Percentiles rank a stretch among this genome's conserved stretches.
phyloP scores from a whole-genome alignment of 108 stramenopile genomes.

The Aurantiochytrium sp. region DNA sequence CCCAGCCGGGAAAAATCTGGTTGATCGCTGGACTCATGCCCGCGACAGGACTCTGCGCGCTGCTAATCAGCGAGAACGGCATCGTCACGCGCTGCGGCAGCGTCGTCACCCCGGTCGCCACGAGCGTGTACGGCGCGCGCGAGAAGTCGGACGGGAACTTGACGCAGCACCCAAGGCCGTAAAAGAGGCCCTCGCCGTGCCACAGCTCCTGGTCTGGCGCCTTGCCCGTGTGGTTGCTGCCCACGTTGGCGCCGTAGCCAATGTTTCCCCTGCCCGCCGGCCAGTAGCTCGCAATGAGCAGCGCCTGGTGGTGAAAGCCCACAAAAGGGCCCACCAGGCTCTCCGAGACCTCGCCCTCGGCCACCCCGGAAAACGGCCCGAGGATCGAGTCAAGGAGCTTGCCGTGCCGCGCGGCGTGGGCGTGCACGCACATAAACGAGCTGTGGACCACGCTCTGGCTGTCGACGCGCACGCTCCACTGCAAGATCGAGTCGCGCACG shows the following conservation, averaged over 20 bases:
- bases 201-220: conserved; percentile 83
- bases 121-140: conserved; percentile 75
- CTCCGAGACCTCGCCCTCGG: conserved; percentile 71
- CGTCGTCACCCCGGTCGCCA: conserved; percentile 81
- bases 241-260: conserved; percentile 86
- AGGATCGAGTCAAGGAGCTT: conserved; percentile 63
- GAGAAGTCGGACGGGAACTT: conserved; percentile 83
- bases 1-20: conserved; percentile 81
- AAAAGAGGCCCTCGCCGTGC: conserved; percentile 84
- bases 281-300: conserved; percentile 83
- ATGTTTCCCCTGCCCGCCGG: conserved; percentile 87
- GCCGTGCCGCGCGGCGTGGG: conserved; percentile 62
- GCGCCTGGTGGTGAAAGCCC: conserved; percentile 78
- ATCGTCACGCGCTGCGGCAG: conserved; percentile 72
- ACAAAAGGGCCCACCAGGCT: conserved; percentile 79
- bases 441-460: conserved; percentile 1
- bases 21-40: conserved; percentile 52
- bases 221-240: conserved; percentile 89
- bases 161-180: conserved; percentile 75
- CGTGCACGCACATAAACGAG: conserved; percentile 66
- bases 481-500: conserved; percentile 2
- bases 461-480: neutral
- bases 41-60: neutral
- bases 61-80: conserved; percentile 75
- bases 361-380: conserved; percentile 78